Conservation (phyloP, 805 yeast species). For the Saturnispora serradocipensis region DNA sequence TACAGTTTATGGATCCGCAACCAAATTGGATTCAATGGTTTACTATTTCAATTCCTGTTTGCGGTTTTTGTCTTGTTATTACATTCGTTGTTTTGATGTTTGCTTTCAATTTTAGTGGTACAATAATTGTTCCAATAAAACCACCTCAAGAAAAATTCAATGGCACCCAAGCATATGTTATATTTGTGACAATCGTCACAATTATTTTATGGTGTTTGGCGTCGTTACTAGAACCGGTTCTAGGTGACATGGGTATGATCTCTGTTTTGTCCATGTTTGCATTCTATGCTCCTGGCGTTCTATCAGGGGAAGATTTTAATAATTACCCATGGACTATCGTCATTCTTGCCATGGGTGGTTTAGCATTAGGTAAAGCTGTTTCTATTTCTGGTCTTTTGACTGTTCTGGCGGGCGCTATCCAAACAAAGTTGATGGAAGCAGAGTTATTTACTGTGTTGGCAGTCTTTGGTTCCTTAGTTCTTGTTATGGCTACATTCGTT, state of each 20-base stretch:
- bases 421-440: slow-evolving; percentile 52
- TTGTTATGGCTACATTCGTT: slow-evolving; percentile 86
- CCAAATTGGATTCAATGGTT: slow-evolving; percentile 94
- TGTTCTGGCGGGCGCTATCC: slow-evolving; percentile 67
- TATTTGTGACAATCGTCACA: slow-evolving; percentile 57
- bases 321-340: slow-evolving; percentile 96
- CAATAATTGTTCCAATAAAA: slow-evolving; percentile 50
- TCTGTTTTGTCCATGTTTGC: slow-evolving; percentile 84
- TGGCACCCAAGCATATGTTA: slow-evolving; percentile 64
- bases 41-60: slow-evolving; percentile 74
- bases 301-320: slow-evolving; percentile 86
- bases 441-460: slow-evolving; percentile 66
- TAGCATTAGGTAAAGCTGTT: slow-evolving; percentile 91
- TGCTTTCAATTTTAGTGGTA: slow-evolving; percentile 42
- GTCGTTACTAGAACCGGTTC: slow-evolving; percentile 54
- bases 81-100: slow-evolving; percentile 68
- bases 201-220: slow-evolving; percentile 87
- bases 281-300: slow-evolving; percentile 85
- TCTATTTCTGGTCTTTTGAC: slow-evolving; percentile 79
- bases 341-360: slow-evolving; percentile 95
- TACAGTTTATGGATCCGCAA: slow-evolving; percentile 77
- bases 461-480: slow-evolving; percentile 72
- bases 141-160: slow-evolving; percentile 60
- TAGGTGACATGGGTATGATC: slow-evolving; percentile 97
- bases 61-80: slow-evolving; percentile 48